Base-by-base conservation (phyloP, 352 stramenopile genomes). In the Phytophthora constricta region DNA sequence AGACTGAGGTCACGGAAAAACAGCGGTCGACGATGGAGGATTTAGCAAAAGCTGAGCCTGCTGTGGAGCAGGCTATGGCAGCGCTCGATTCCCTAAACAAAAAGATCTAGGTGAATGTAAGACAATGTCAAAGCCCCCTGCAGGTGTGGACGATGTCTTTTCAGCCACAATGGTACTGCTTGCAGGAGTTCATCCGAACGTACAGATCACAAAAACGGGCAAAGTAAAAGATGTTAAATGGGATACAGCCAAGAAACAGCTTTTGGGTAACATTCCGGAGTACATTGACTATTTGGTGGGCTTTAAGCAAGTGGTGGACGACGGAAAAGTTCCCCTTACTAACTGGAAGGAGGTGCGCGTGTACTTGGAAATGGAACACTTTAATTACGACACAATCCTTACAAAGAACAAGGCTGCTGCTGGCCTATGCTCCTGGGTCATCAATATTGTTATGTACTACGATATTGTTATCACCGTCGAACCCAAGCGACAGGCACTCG, bases 381-480 rank as follows among this genome's bases (percentile, higher is more conserved):
- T 99, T 72, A 97, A 98, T 57, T 89, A 96, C 49, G 95, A 99
- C 26, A 95, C 93, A 3, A 98, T 99, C 58, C 65, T 95, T 42
- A 95, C 88, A 4, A 98, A 98, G 74, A 99, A 98, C 82, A 96
- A 93, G 47, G 95, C 95, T 9, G 96, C 96, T 16, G 96, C 93
- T 0, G 94, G 93, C 37, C 70, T 99, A 41, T 98, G 93, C 64
- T 95, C 87, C 3, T 99, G 97, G 83, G 96, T 98, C 37, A 77
- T 98, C 65, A 98, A 98, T 65, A 99, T 99, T 41, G 93, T 98
- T 42, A 96, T 93, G 77, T 99, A 98, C 82, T 98, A 98, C 79
- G 95, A 98, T 72, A 98, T 98, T 42, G 80, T 98, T 1, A 77
- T 98, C 41, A 97, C 93, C 0, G 93, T 98, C 19, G 95, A 98